Evolutionary conservation across 495 filamentous ascomycete genomes (phyloP), one percentile per base, ranked within the genome.

Genomic region (Aspergillus cavernicola): DNA sequence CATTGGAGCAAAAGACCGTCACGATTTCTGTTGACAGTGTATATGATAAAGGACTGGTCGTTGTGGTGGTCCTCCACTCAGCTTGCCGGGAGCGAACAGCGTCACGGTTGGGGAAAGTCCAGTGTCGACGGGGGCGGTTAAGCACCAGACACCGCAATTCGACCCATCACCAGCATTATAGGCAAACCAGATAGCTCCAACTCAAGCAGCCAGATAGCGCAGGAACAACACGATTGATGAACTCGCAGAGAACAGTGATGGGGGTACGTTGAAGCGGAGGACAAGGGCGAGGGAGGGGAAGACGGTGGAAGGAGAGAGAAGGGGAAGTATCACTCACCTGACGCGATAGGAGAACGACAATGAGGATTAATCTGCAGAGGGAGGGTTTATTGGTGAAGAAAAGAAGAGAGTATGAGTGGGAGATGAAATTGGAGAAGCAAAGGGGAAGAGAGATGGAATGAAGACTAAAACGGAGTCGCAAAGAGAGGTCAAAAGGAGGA

Each of bases 301-400:
- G 22, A 53, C 23, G 35, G 33, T 38, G 42, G 19, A 47, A 48
- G 55, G 55, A 55, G 61, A 49, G 36, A 46, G 57, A 53, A 35
- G 51, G 59, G 63, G 61, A 66, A 64, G 54, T 57, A 59, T 55
- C 55, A 60, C 63, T 64, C 65, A 64, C 61, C 65, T 60, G 63
- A 60, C 63, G 52, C 32, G 42, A 47, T 47, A 24, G 42, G 11
- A 52, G 37, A 26, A 45, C 42, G 45, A 54, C 38, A 43, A 44
- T 40, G 18, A 47, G 32, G 51, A 46, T 52, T 39, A 15, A 29
- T 12, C 46, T 54, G 31, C 28, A 41, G 22, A 26, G 12, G 19
- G 39, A 16, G 11, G 20, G 68, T 60, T 57, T 53, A 44, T 59
- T 53, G 50, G 56, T 56, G 45, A 50, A 56, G 54, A 51, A 63